Evolutionary conservation across 495 filamentous ascomycete genomes (phyloP).

Genomic region (Hypoxylon lienhwacheense): DNA sequence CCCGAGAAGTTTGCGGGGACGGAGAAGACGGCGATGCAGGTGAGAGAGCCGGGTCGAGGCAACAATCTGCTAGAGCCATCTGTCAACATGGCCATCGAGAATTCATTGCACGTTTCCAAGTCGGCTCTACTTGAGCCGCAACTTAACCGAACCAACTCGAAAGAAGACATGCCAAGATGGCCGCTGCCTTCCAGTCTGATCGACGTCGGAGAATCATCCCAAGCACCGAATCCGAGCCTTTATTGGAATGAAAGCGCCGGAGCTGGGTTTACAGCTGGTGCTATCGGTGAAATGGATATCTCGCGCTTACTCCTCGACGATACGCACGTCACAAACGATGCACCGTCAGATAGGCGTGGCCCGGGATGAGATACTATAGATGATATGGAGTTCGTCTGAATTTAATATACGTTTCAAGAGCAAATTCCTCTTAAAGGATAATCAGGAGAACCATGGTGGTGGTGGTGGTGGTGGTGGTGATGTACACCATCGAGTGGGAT

Average conservation of each 20-base stretch:
- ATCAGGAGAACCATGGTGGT: background rate
- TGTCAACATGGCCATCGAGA: constrained; percentile 43
- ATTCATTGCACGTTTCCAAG: constrained; percentile 36
- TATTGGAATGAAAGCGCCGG: constrained; percentile 33
- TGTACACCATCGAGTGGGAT: too few species aligned
- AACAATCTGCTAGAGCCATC: constrained; percentile 46
- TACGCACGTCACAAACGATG: constrained; percentile 29
- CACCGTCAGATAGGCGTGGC: constrained; percentile 31
- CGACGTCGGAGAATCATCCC: constrained; percentile 40
- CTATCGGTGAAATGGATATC: constrained; percentile 52
- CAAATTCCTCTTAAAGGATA: background rate
- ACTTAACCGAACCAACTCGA: constrained; percentile 45
- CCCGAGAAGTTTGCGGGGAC: constrained; percentile 59
- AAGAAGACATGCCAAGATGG: constrained; percentile 47
- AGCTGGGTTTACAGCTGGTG: constrained; percentile 26
- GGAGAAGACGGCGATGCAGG: constrained; percentile 59
- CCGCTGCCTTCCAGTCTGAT: constrained; percentile 31
- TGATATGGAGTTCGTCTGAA: background rate
- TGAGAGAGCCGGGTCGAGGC: constrained; percentile 37
- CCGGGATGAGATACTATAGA: constrained; percentile 21
- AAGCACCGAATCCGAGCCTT: constrained; percentile 26
- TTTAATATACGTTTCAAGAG: background rate
- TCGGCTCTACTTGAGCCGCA: constrained; percentile 41
- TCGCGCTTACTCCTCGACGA: constrained; percentile 54
- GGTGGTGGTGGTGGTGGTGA: too few species aligned